Evolutionary conservation across 2,329 filamentous ascomycete genomes (phyloP), one percentile per base, ranked within the genome.

Genomic region (Aspergillus unguis): DNA sequence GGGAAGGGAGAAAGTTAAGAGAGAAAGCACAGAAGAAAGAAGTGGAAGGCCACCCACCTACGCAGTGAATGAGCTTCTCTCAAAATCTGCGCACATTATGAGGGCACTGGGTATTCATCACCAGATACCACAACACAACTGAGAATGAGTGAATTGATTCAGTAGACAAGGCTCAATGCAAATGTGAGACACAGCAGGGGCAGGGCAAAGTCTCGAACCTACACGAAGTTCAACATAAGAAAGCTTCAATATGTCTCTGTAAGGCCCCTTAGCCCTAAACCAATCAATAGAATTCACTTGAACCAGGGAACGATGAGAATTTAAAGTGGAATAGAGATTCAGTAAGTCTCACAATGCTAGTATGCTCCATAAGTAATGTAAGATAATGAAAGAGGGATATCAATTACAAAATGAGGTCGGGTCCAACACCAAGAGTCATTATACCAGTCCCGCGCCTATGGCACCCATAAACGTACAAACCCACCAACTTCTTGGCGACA

Each of bases 381-480:
- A 17, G 17, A 17, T 17, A 17, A 17, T 17, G 17, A 17, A 37
- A 50, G 33, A 45, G 35, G 48, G 48, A 50, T 45, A 50, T 50
- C 32, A 42, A 31, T 44, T 28, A 38, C 23, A 38, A 44, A 29
- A 45, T 38, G n/a, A 50, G 35, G 17, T 40, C 31, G n/a, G 42
- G 46, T 25, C 11, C 42, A 42, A 48, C n/a, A 2, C 23, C 31
- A 17, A 17, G 28, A 26, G 9, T 29, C 26, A 33, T 17, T 26
- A 32, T 40, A 9, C 32, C 4, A 38, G 43, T n/a, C 6, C 17
- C 17, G 17, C 17, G 17, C 17, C 65, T 62, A 77, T 32, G 94
- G 94, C 37, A 97, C 91, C 77, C 88, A 99, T 55, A 99, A 84
- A 62, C 90, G 84, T 60, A 90, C 92, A 71, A 96, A 97, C 50